Evolutionary conservation across 192 early-diverging fungal genomes (phyloP), one percentile per base, ranked within the genome.

Genomic region (Chytriomyces sp.): DNA sequence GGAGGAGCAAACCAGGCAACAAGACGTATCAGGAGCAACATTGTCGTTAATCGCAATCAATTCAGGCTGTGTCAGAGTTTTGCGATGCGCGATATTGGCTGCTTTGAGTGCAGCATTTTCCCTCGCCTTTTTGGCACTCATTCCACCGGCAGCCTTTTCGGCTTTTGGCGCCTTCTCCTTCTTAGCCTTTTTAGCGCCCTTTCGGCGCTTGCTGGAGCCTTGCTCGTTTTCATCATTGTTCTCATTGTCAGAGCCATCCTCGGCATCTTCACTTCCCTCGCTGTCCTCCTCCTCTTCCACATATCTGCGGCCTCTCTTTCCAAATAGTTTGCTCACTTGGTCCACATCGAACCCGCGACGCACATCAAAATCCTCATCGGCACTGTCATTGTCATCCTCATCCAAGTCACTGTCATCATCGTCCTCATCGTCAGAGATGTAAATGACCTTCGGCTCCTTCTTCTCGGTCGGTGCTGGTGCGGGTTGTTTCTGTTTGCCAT

Each of bases 1-100:
- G 7, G 77, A 47, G 3, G 86, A 82, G 66, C 88, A 89, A 9
- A 70, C 53, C 6, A 78, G 46, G 71, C 88, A 89, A 47, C 87
- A 89, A 23, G 81, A 77, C n/a, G 69, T 63, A 63, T 83, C 76
- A 7, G 81, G 77, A 35, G 45, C 64, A 45, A 7, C 62, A 44
- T 64, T 46, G 23, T 45, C 64, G 45, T 4, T 66, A 7, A 46
- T 20, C 9, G 61, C n/a, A 45, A 53, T 46, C 16, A 66, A 24
- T 18, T 69, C 28, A 18, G 64, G 73, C 7, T n/a, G 20, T 7
- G 6, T 9, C 11, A 67, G 49, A 44, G 43, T 47, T 24, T 81
- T 47, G 45, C 71, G 66, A 7, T 23, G 18, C 18, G 46, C 64
- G 7, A 63, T 75, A 26, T 78, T 75, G 1, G 49, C 60, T 9